A percentile compares a stretch with the other conserved stretches of the same genome.
Evolutionary conservation across 2,329 filamentous ascomycete genomes (phyloP).

Genomic region (Colletotrichum godetiae): DNA sequence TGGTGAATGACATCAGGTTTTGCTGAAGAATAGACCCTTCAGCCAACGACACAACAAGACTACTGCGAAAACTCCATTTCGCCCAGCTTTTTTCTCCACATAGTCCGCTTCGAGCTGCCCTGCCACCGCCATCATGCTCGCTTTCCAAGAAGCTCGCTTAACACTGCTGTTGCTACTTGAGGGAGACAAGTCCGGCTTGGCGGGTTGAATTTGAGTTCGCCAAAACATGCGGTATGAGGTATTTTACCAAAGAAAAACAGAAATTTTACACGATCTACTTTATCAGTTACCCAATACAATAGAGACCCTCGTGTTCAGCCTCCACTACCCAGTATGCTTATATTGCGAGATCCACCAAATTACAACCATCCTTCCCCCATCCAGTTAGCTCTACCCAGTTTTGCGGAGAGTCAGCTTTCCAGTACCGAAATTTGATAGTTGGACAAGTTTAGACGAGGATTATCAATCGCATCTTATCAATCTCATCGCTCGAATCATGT

Average conservation of each 20-base stretch:
- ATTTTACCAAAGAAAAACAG: neutral
- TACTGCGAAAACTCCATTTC: neutral
- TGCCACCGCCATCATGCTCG: neutral
- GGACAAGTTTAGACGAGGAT: neutral
- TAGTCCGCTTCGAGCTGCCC: neutral
- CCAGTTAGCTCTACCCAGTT: neutral
- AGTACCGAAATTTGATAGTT: neutral
- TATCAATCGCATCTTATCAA: constrained; percentile 15
- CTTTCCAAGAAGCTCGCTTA: neutral
- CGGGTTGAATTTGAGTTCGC: neutral
- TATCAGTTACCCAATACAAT: neutral
- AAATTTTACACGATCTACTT: neutral
- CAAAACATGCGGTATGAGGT: constrained; percentile 14
- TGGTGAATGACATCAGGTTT: neutral
- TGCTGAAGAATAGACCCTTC: neutral
- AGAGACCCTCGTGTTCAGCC: neutral
- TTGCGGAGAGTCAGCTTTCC: neutral
- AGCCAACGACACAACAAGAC: neutral
- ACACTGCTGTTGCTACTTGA: neutral
- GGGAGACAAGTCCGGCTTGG: neutral
- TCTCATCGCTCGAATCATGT: constrained; percentile 16
- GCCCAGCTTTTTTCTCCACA: neutral
- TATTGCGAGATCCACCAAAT: constrained; percentile 1
- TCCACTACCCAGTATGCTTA: constrained; percentile 2
- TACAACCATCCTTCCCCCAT: neutral